Conservation (phyloP, 2,329 filamentous ascomycete genomes). For the Dothidotthia symphoricarpi region DNA sequence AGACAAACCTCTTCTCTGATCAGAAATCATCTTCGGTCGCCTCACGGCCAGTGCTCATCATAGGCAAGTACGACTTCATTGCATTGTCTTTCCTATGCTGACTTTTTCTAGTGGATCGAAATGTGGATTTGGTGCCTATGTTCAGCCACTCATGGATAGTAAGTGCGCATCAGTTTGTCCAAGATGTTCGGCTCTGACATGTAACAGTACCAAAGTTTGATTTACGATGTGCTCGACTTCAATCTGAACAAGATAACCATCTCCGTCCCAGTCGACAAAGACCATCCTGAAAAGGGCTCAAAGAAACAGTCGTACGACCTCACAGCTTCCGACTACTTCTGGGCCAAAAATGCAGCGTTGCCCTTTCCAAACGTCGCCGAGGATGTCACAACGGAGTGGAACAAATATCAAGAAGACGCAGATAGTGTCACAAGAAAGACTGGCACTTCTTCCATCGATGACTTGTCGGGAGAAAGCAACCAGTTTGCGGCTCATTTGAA, state of each 20-base stretch:
- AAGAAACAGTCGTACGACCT: constrained; percentile 89
- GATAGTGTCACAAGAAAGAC: constrained; percentile 94
- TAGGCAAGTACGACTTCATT: constrained; percentile 70
- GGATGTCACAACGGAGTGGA: constrained; percentile 90
- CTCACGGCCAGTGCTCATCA: constrained; percentile 81
- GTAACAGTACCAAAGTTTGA: constrained; percentile 69
- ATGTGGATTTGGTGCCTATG: constrained; percentile 95
- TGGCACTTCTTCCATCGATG: constrained; percentile 86
- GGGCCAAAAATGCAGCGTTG: constrained; percentile 84
- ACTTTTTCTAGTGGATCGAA: constrained; percentile 74
- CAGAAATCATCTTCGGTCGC: constrained; percentile 59
- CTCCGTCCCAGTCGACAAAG: constrained; percentile 76
- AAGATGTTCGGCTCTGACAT: constrained; percentile 2
- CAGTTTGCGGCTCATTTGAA: constrained; percentile 93
- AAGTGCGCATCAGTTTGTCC: constrained; percentile 1
- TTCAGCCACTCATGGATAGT: constrained; percentile 89
- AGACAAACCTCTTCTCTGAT: constrained; percentile 91
- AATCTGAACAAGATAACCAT: constrained; percentile 92
- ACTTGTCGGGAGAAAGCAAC: constrained; percentile 83
- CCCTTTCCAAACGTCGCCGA: constrained; percentile 96
- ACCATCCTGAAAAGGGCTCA: constrained; percentile 69
- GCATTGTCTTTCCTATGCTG: constrained; percentile 50
- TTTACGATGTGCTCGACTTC: constrained; percentile 75
- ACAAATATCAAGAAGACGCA: constrained; percentile 92
- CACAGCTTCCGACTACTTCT: constrained; percentile 90